Percentiles rank a stretch among this genome's conserved stretches.
These are phyloP conservation scores for Nemania diffusa DNA, from an alignment of 2,329 filamentous ascomycete species.

Conservation along the genomic window DNA sequence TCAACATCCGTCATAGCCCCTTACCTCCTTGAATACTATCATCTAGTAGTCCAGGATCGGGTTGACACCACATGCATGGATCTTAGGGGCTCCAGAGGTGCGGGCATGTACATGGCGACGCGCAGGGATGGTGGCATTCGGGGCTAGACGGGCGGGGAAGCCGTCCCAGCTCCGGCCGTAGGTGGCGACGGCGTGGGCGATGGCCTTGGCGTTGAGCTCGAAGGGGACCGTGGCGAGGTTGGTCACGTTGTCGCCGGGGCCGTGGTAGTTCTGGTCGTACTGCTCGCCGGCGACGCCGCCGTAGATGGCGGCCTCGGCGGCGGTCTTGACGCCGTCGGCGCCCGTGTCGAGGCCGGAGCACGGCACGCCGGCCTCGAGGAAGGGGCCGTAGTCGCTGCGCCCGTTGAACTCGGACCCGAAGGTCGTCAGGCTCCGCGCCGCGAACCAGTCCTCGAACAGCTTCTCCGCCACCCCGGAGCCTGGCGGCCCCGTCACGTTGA, in stretches of 20 bases:
- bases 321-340: slow-evolving; percentile 68
- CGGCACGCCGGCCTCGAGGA: slow-evolving; percentile 53
- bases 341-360: slow-evolving; percentile 76
- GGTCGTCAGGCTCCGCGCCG: slow-evolving; percentile 57
- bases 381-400: slow-evolving; percentile 54
- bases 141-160: slow-evolving; percentile 50
- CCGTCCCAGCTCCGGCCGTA: slow-evolving; percentile 60
- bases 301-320: slow-evolving; percentile 61
- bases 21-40: background rate
- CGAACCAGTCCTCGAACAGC: slow-evolving; percentile 63
- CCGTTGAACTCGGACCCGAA: slow-evolving; percentile 67
- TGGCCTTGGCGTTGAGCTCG: slow-evolving; percentile 64
- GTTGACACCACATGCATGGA: slow-evolving; percentile 5
- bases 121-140: slow-evolving; percentile 13
- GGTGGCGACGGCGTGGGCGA: slow-evolving; percentile 63
- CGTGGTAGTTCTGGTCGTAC: slow-evolving; percentile 67
- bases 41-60: slow-evolving; percentile 16
- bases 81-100: background rate
- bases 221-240: slow-evolving; percentile 66
- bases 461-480: slow-evolving; percentile 66
- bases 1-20: background rate
- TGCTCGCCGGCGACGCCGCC: slow-evolving; percentile 64
- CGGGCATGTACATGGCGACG: slow-evolving; percentile 17
- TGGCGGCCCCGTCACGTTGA: slow-evolving; percentile 62
- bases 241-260: slow-evolving; percentile 60